These are phyloP conservation scores for Aspergillus udagawae DNA, from an alignment of 2,329 filamentous ascomycete species.

Conservation along the genomic window DNA sequence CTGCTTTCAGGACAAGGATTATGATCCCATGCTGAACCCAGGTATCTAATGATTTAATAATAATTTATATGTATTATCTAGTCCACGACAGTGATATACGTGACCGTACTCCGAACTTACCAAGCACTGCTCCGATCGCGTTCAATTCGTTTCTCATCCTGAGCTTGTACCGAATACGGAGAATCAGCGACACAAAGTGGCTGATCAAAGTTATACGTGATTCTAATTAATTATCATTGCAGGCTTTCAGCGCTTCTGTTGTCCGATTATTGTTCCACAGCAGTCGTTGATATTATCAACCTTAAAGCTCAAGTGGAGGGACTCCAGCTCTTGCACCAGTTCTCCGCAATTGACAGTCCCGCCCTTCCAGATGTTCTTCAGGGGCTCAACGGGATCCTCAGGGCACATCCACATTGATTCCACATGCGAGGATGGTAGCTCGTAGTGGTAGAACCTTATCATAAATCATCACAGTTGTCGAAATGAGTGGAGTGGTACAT, in stretches of 20 bases:
- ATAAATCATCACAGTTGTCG: conserved; percentile 15
- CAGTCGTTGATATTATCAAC: background rate
- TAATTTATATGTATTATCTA: background rate
- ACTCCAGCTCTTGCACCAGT: conserved; percentile 11
- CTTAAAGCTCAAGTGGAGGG: background rate
- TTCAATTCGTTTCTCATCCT: conserved; percentile 6
- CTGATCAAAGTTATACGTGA: background rate
- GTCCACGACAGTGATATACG: background rate
- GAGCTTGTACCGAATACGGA: conserved; percentile 1
- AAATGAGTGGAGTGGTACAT: conserved; percentile 14
- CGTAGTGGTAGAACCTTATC: conserved; percentile 17
- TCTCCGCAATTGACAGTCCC: conserved; percentile 24
- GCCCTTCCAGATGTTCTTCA: conserved; percentile 16
- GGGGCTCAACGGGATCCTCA: conserved; percentile 15
- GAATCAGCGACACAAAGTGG: background rate
- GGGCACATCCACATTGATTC: conserved; percentile 23
- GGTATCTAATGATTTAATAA: background rate
- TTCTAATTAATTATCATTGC: background rate
- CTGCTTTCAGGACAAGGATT: conserved; percentile 9
- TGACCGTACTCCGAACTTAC: background rate
- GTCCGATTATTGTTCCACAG: background rate
- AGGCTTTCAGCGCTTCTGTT: background rate
- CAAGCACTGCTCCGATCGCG: conserved; percentile 5
- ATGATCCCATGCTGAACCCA: background rate
- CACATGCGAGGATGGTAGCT: conserved; percentile 16